Base-by-base conservation (phyloP, 2,329 filamentous ascomycete species). In the Dendrostoma leiphaemia region DNA sequence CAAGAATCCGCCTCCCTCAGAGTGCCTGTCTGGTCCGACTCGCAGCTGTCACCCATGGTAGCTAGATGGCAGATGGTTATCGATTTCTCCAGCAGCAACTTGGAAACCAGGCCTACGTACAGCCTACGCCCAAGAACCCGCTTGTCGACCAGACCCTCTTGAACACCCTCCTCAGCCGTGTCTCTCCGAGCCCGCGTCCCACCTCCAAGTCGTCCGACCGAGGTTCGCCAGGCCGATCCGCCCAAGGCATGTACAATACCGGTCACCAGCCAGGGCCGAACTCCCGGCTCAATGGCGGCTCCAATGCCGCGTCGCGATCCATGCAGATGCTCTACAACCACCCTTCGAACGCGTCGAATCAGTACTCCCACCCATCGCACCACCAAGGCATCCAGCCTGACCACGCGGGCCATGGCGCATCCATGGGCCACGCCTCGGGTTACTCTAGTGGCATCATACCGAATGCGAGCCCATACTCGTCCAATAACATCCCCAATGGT, bases 231-330 rank as follows among this genome's bases (percentile, higher is more conserved):
- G 61, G 57, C 62, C 73, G 63, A 51, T 63, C 65, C 59, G 51
- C 60, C 24, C 65, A 67, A 71, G 79, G 79, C 69, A 91, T 91
- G 88, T 91, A 87, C 78, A 84, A 83, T 67, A 85, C 89, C 71
- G 79, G 79, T 67, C 85, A 82, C 69, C 85, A 89, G 68, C 85
- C 86, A 74, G 84, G 84, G 69, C 88, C 90, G 69, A 86, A 86
- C 75, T 82, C 82, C 73, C 85, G 89, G 73, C 81, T 91, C 71
- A 91, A 91, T 73, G 88, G 86, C 64, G 84, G 84, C 59, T 80
- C 81, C 26, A 78, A 77, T 59, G 81, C 83, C 60, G 79, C 81
- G 61, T 48, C 52, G 32, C 56, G 56, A 34, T 49, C 44, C 29
- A 77, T 74, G 60, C 73, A 76, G 78, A 77, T 91, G 75, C 79